Base-by-base conservation (phyloP, 371 early-diverging fungal genomes). In the Lichtheimia ramosa region DNA sequence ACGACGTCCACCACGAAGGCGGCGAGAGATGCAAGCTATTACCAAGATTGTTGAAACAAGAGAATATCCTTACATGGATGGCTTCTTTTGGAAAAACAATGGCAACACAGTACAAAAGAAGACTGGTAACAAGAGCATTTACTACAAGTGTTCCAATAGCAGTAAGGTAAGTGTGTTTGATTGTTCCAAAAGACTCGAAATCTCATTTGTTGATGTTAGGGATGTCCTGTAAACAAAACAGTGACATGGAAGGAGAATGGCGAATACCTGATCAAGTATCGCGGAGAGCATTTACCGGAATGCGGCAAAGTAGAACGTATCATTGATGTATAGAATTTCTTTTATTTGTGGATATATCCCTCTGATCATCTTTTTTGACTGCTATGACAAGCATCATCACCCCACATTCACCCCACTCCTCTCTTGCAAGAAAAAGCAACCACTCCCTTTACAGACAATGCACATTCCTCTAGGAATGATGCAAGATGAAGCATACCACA, bases 1-100 rank as follows among this genome's bases (percentile, higher is more conserved):
- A 34, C 34, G 34, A 34, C 41, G 46, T 57, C 66, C 39, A 63
- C 27, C 27, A 18, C 74, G 82, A 5, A 75, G 77, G 51, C 71
- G 84, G 54, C 72, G 84, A 34, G 84, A 83, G 59, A 85, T 85
- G 84, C 84, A 83, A 48, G 82, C 86, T 7, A 83, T 86, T 18
- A 84, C 81, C 27, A 82, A 81, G 61, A 79, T 84, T 43, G 81
- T 86, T 8, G 86, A 86, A 51, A 84, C 86, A 6, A 74, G 71
- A 27, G 86, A 86, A 46, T 68, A 60, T 46, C 82, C 79, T 3
- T 78, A 79, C 52, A 25, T 65, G n/a, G 86, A 86, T 51, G 67
- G 71, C 18, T 83, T 75, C 54, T 71, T 86, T 34, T 86, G 86
- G 86, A 82, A 81, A 66, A 83, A 83, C 68, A 83, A 83, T 55